Evolutionary conservation across 2,329 filamentous ascomycete genomes (phyloP).

Genomic region (Teratosphaeria viscida): DNA sequence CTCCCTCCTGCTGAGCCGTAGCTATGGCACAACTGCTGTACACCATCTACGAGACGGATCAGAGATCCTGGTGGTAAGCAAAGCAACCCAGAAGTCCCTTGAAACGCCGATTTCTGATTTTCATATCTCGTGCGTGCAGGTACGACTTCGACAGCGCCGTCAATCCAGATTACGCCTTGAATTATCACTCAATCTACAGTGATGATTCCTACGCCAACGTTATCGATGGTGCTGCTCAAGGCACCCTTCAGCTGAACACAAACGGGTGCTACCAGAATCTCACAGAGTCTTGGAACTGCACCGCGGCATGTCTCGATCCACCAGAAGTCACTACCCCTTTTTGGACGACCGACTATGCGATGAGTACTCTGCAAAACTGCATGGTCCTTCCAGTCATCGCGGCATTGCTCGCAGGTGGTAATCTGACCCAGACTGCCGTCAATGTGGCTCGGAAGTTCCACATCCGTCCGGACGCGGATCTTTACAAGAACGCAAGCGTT

Average conservation of each 20-base stretch:
- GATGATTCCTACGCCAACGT: not conserved
- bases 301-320: conserved; percentile 4
- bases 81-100: not conserved
- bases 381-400: conserved; percentile 4
- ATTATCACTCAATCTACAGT: not conserved
- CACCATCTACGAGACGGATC: not conserved
- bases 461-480: not conserved
- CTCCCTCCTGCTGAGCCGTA: not conserved
- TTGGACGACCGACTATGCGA: conserved; percentile 1
- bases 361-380: conserved; percentile 6
- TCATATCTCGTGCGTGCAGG: not conserved
- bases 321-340: not conserved
- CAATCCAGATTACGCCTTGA: not conserved
- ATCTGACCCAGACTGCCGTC: conserved; percentile 1
- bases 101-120: not conserved
- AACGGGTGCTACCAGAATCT: not conserved
- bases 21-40: not conserved
- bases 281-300: conserved; percentile 2
- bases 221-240: not conserved
- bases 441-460: conserved; percentile 2
- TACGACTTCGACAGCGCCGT: conserved; percentile 3
- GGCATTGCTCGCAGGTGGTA: not conserved
- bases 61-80: not conserved
- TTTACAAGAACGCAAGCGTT: not conserved
- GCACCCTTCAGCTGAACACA: conserved; percentile 1